A percentile compares a stretch with the other conserved stretches of the same genome.
Evolutionary conservation across 1,284 basidiomycete genomes (phyloP).

Genomic region (Phellopilus nigrolimitatus): DNA sequence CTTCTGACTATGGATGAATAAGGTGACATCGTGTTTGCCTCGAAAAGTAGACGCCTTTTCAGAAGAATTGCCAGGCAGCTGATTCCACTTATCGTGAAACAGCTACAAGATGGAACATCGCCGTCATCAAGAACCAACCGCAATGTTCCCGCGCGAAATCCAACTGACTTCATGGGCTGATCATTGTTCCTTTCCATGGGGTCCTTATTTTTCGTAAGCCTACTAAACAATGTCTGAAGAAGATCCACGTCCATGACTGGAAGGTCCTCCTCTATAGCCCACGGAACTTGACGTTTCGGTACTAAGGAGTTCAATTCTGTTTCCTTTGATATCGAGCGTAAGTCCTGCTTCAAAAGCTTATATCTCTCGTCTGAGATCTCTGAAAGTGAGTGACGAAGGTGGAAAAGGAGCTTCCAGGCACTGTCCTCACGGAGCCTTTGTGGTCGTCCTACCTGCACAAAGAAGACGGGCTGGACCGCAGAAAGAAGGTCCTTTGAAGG

Average conservation of each 20-base stretch:
- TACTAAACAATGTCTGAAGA: constrained; percentile 6
- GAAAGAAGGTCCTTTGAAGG: constrained; percentile 67
- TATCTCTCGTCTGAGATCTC: constrained; percentile 3
- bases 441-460: constrained; percentile 68
- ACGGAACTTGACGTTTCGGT: constrained; percentile 9
- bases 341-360: background rate
- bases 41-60: constrained; percentile 15
- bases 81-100: constrained; percentile 4
- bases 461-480: constrained; percentile 72
- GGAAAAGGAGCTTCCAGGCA: constrained; percentile 66
- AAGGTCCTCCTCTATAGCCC: constrained; percentile 14
- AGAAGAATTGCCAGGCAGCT: constrained; percentile 9
- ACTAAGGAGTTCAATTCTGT: constrained; percentile 1
- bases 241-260: constrained; percentile 7
- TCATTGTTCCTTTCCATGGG: constrained; percentile 5
- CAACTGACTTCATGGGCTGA: background rate
- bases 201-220: background rate
- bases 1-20: constrained; percentile 16
- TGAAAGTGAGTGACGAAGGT: constrained; percentile 57
- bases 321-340: background rate
- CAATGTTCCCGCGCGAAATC: constrained; percentile 2
- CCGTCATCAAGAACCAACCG: constrained; percentile 1
- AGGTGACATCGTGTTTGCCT: constrained; percentile 8
- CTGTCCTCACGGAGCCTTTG: constrained; percentile 58
- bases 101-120: constrained; percentile 8